Percentiles rank a stretch among this genome's conserved stretches.
Evolutionary conservation across 1,139 yeast genomes (phyloP).

Genomic region (Hyphopichia burtonii): DNA sequence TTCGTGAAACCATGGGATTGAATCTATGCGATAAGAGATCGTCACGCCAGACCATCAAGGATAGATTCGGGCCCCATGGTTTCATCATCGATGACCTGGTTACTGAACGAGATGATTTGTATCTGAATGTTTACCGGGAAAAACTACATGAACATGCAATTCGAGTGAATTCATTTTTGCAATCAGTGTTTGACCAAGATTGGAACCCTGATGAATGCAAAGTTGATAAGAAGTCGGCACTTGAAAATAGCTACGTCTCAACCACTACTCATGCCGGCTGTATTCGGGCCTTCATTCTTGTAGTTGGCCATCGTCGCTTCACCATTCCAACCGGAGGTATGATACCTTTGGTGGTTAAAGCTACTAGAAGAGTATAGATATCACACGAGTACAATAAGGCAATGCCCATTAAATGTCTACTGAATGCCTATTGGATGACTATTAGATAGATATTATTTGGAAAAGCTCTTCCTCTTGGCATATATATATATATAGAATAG

Average conservation of each 20-base stretch:
- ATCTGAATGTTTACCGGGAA: slow-evolving; percentile 45
- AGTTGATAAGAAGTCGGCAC: slow-evolving; percentile 21
- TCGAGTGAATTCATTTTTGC: slow-evolving; percentile 48
- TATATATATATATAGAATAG: too few species aligned
- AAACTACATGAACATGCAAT: slow-evolving; percentile 44
- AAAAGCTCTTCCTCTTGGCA: too few species aligned
- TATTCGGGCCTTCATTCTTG: slow-evolving; percentile 47
- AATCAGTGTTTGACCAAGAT: slow-evolving; percentile 43
- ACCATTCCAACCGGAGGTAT: slow-evolving; percentile 42
- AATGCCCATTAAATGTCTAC: neutral
- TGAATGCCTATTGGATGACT: too few species aligned
- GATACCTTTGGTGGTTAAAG: slow-evolving; percentile 52
- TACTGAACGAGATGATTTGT: slow-evolving; percentile 47
- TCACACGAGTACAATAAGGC: neutral
- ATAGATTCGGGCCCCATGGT: slow-evolving; percentile 31
- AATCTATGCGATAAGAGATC: slow-evolving; percentile 66
- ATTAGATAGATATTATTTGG: too few species aligned
- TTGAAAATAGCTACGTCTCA: slow-evolving; percentile 33
- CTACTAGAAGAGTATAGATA: slow-evolving; percentile 10
- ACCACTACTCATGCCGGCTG: slow-evolving; percentile 58
- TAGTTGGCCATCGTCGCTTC: slow-evolving; percentile 46
- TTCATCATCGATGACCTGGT: slow-evolving; percentile 47
- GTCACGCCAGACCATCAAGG: slow-evolving; percentile 38
- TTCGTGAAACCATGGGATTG: slow-evolving; percentile 66
- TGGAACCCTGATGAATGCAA: slow-evolving; percentile 14